A percentile compares a stretch with the other conserved stretches of the same genome.
Evolutionary conservation across 176 grass and related monocot species (phyloP).

Genomic region (Pontederia crassipes): DNA sequence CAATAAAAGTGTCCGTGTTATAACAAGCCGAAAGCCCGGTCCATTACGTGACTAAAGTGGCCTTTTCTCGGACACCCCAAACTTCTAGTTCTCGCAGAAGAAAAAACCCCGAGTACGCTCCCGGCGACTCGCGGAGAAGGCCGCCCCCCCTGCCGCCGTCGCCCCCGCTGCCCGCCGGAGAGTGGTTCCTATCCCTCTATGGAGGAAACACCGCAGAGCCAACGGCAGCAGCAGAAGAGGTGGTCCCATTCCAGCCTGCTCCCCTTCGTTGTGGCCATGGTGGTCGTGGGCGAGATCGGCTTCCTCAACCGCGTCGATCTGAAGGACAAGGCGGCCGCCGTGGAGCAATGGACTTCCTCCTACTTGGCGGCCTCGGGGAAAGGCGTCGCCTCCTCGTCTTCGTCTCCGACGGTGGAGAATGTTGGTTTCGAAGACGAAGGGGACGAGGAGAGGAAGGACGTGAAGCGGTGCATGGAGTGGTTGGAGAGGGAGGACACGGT

Average conservation of each 20-base stretch:
- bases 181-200: too few relatives aligned
- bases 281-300: slow-evolving; percentile 71
- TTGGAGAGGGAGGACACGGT: slow-evolving; percentile 74
- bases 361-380: slow-evolving; percentile 31
- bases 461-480: slow-evolving; percentile 41
- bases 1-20: too few relatives aligned
- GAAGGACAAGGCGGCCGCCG: slow-evolving; percentile 56
- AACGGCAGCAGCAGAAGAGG: slow-evolving; percentile 12
- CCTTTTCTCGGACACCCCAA: too few relatives aligned
- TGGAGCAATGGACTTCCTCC: slow-evolving; percentile 73
- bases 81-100: too few relatives aligned
- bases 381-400: neutral
- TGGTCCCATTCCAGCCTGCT: slow-evolving; percentile 46
- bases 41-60: too few relatives aligned
- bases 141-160: too few relatives aligned
- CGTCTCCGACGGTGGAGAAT: neutral
- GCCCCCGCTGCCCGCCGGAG: too few relatives aligned
- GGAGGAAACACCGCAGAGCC: too few relatives aligned
- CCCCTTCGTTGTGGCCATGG: slow-evolving; percentile 44
- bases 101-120: too few relatives aligned
- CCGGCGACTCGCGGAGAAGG: too few relatives aligned
- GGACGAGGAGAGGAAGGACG: neutral
- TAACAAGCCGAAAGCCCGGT: too few relatives aligned
- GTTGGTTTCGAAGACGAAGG: slow-evolving; percentile 11
- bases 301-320: slow-evolving; percentile 80